These are phyloP conservation scores for Podila epigama DNA, from an alignment of 192 early-diverging fungal genomes.

Conservation along the genomic window DNA sequence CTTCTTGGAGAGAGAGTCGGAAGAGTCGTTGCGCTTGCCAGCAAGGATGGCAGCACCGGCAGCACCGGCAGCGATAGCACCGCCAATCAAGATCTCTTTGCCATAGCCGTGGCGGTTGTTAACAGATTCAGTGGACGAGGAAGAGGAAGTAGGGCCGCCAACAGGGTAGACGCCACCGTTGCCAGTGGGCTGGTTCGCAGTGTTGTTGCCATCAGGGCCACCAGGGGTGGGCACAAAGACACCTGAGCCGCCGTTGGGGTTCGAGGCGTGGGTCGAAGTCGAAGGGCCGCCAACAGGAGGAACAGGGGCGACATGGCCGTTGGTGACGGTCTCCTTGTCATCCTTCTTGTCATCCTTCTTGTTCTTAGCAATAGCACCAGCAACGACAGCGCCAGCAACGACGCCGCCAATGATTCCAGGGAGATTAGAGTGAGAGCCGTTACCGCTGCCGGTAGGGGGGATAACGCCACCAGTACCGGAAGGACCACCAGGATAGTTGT, in stretches of 20 bases:
- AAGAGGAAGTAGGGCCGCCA: not conserved
- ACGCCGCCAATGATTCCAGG: conserved; percentile 3
- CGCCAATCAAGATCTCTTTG: conserved; percentile 1
- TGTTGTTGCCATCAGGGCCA: conserved; percentile 13
- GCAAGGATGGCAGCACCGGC: conserved; percentile 7
- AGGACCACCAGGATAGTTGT: conserved; percentile 20
- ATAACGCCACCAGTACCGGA: conserved; percentile 8
- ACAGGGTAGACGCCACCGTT: conserved; percentile 22
- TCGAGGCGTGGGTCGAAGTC: not conserved
- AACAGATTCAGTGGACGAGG: conserved; percentile 7
- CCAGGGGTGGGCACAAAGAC: conserved; percentile 25
- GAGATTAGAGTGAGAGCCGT: conserved; percentile 7
- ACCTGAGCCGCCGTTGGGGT: not conserved
- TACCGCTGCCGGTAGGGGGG: conserved; percentile 2
- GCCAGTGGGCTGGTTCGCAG: conserved; percentile 20
- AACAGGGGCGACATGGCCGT: conserved; percentile 40
- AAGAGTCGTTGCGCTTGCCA: conserved; percentile 2
- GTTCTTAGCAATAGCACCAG: conserved; percentile 2
- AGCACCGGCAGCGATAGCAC: conserved; percentile 5
- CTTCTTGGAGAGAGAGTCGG: conserved; percentile 4
- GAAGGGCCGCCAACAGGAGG: conserved; percentile 15
- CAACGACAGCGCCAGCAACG: not conserved
- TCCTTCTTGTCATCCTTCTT: conserved; percentile 28
- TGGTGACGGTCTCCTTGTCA: conserved; percentile 18
- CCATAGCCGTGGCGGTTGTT: not conserved